phyloP scores from a whole-genome alignment of 176 grass and related monocot species.

The Carex cristatella region DNA sequence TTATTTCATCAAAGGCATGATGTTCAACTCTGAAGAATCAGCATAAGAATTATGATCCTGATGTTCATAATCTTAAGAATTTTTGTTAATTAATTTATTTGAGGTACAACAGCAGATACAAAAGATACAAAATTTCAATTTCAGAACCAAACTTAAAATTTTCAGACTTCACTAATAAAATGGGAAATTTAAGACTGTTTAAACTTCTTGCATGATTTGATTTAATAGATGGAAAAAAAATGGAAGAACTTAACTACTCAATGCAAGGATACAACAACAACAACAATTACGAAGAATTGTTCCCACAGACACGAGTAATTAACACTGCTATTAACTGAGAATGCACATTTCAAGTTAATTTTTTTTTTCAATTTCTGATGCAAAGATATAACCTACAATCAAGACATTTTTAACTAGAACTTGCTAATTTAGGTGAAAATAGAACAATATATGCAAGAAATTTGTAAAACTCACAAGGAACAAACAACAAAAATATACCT shows the following conservation, averaged over 20 bases:
- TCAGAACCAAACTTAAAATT: not conserved
- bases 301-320: not conserved
- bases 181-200: not conserved
- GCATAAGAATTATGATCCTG: not conserved
- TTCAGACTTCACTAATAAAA: not conserved
- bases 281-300: too few relatives aligned
- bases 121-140: not conserved
- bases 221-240: not conserved
- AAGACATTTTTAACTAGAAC: not conserved
- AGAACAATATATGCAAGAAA: not conserved
- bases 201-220: not conserved
- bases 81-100: not conserved
- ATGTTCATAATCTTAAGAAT: not conserved
- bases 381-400: not conserved
- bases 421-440: not conserved
- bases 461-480: not conserved
- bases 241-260: not conserved
- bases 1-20: not conserved
- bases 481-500: conserved; percentile 25
- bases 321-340: not conserved
- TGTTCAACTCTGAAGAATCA: not conserved
- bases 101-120: not conserved
- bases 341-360: not conserved
- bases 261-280: not conserved
- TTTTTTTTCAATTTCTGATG: not conserved